Base-by-base conservation (phyloP, 352 stramenopile species). In the Pythium insidiosum region DNA sequence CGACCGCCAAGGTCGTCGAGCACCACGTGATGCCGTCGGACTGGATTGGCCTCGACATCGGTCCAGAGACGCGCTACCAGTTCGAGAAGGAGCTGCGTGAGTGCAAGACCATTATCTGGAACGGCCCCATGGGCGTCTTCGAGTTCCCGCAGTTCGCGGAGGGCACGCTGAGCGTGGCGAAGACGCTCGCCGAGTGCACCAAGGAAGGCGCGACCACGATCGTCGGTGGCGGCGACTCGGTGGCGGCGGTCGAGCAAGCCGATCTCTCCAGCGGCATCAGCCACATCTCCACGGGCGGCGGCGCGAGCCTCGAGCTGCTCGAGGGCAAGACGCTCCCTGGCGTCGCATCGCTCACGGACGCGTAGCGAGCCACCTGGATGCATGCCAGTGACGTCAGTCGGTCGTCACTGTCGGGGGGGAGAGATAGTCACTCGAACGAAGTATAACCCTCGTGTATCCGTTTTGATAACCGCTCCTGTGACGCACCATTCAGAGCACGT, bases 261-360 rank as follows among this genome's bases (percentile, higher is more conserved):
- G 88, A 86, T 5, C 70, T 98, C 26, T 91, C 77, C 18, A 66
- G 85, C 35, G 87, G 94, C 43, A 96, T 99, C 67, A 97, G 85
- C 61, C 95, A 98, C 62, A 97, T 98, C 57, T 97, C 81, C 12
- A 99, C 97, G 9, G 97, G 97, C 50, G 97, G 97, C 46, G 97
- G 97, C 68, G 97, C 97, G 23, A 97, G 88, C 31, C 76, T 99
- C 46, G 97, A 99, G 74, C 80, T 99, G 38, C 70, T 99, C 19
- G 97, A 99, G 59, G 97, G 97, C 46, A 98, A 99, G 70, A 79
- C 88, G 23, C 83, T 99, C 11, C 97, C 97, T 6, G 97, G 97
- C 50, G 96, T 99, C 35, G 92, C 94, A 37, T 95, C 95, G 50
- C 74, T 99, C 68, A 36, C 96, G 79, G 85, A 48, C 33, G 50